Evolutionary conservation across 2,329 filamentous ascomycete species (phyloP).

Genomic region (Ceratocystiopsis minuta): DNA sequence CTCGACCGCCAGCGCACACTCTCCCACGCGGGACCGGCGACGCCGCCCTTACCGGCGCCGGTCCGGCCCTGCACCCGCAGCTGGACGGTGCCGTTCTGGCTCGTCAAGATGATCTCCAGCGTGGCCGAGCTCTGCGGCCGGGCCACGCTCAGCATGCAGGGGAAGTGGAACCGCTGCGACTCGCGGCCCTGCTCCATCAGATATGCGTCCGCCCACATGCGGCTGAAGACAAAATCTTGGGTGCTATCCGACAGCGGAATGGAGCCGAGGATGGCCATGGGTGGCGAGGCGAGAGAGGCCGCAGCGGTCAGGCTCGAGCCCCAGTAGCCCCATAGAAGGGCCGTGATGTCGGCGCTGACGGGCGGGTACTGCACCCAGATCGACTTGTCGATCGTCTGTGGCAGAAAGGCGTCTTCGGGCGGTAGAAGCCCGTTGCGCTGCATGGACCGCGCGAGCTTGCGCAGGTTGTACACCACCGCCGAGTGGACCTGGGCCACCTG

Average conservation of each 20-base stretch:
- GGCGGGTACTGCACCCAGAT: slow-evolving; percentile 68
- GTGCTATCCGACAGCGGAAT: slow-evolving; percentile 62
- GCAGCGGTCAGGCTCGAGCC: slow-evolving; percentile 29
- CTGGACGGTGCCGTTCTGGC: slow-evolving; percentile 62
- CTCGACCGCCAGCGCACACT: slow-evolving; percentile 66
- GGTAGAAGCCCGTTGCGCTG: slow-evolving; percentile 65
- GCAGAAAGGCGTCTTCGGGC: slow-evolving; percentile 48
- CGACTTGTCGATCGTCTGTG: slow-evolving; percentile 59
- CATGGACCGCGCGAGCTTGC: slow-evolving; percentile 66
- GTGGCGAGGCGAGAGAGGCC: slow-evolving; percentile 28
- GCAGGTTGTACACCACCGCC: slow-evolving; percentile 44
- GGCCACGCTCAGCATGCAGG: slow-evolving; percentile 59
- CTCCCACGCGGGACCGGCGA: slow-evolving; percentile 58
- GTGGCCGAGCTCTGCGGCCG: slow-evolving; percentile 51
- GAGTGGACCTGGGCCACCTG: slow-evolving; percentile 36
- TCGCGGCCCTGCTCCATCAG: slow-evolving; percentile 57
- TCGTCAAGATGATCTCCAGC: slow-evolving; percentile 56
- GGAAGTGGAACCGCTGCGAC: slow-evolving; percentile 44
- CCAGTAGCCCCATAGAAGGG: slow-evolving; percentile 47
- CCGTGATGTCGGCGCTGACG: slow-evolving; percentile 52
- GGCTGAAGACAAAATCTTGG: slow-evolving; percentile 60
- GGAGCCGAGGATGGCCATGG: slow-evolving; percentile 41
- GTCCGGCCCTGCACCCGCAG: slow-evolving; percentile 48
- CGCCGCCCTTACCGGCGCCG: slow-evolving; percentile 30
- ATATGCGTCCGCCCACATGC: slow-evolving; percentile 56